phyloP scores from a whole-genome alignment of 495 filamentous ascomycete species.

The Hypoxylon trugodes region DNA sequence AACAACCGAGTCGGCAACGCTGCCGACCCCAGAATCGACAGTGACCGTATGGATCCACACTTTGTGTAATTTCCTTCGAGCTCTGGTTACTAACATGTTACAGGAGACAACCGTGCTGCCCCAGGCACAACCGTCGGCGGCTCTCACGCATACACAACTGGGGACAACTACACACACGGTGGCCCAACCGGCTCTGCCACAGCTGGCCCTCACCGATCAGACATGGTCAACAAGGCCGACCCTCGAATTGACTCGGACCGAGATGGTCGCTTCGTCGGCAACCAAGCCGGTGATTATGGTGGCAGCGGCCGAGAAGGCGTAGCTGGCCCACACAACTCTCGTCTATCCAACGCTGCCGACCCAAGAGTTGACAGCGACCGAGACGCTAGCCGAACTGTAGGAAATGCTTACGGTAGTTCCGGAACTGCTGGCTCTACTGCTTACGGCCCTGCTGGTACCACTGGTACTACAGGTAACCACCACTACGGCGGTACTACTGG shows the following conservation, averaged over 20 bases:
- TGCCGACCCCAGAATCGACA: constrained; percentile 59
- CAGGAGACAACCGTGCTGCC: constrained; percentile 39
- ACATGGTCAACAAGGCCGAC: constrained; percentile 64
- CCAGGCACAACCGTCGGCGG: constrained; percentile 42
- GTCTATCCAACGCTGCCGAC: constrained; percentile 57
- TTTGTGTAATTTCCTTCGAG: constrained; percentile 15
- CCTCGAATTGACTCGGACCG: constrained; percentile 60
- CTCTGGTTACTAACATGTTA: neutral
- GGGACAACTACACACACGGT: constrained; percentile 39
- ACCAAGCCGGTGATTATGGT: constrained; percentile 37
- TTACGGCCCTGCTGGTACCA: neutral
- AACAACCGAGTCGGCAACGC: constrained; percentile 53
- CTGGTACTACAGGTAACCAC: constrained; percentile 14
- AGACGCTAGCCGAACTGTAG: constrained; percentile 50
- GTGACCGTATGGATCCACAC: constrained; percentile 46
- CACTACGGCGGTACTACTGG: constrained; percentile 14
- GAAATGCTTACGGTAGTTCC: constrained; percentile 13
- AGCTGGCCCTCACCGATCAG: constrained; percentile 61
- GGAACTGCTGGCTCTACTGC: constrained; percentile 10
- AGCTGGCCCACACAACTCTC: constrained; percentile 41
- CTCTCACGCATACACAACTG: constrained; percentile 36
- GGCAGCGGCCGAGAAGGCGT: constrained; percentile 36
- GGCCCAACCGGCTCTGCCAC: constrained; percentile 41
- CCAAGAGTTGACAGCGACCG: constrained; percentile 59
- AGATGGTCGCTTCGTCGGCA: constrained; percentile 44